These are phyloP conservation scores for Sphaerulina vaccinii DNA, from an alignment of 2,329 filamentous ascomycete species.

Conservation along the genomic window DNA sequence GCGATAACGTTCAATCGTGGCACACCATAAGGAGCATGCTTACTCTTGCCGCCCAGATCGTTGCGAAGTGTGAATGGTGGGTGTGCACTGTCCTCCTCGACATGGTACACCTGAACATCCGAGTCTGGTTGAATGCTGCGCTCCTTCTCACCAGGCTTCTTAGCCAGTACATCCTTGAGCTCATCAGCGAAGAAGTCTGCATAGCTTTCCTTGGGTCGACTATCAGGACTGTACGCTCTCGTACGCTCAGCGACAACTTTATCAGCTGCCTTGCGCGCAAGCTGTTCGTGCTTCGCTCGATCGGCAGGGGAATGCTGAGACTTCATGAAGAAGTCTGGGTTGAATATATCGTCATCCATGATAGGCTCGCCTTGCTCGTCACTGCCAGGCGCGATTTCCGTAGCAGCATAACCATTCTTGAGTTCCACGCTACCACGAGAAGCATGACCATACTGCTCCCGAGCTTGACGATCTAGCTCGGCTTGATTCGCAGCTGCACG, in stretches of 20 bases:
- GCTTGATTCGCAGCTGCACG: slow-evolving; percentile 10
- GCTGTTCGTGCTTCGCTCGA: slow-evolving; percentile 28
- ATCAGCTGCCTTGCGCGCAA: slow-evolving; percentile 37
- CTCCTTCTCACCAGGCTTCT: slow-evolving; percentile 40
- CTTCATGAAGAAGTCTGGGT: slow-evolving; percentile 47
- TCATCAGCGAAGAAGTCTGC: slow-evolving; percentile 47
- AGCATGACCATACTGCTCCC: slow-evolving; percentile 19
- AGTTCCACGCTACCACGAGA: slow-evolving; percentile 14
- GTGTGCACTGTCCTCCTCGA: slow-evolving; percentile 35
- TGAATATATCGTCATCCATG: slow-evolving; percentile 48
- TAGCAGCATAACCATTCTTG: slow-evolving; percentile 21
- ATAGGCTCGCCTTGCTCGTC: slow-evolving; percentile 40
- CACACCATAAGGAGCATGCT: slow-evolving; percentile 40
- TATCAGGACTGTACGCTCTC: slow-evolving; percentile 38
- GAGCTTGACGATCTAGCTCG: slow-evolving; percentile 15
- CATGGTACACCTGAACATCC: slow-evolving; percentile 45
- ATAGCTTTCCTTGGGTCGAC: slow-evolving; percentile 27
- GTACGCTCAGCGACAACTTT: slow-evolving; percentile 47
- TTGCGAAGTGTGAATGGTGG: slow-evolving; percentile 15
- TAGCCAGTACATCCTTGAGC: slow-evolving; percentile 45
- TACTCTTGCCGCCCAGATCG: slow-evolving; percentile 20
- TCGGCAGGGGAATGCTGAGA: slow-evolving; percentile 34
- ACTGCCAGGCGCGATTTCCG: slow-evolving; percentile 33
- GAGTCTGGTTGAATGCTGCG: slow-evolving; percentile 46
- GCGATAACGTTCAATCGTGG: slow-evolving; percentile 57